phyloP scores from a whole-genome alignment of 192 early-diverging fungal species.

The Chytriomyces sp. region DNA sequence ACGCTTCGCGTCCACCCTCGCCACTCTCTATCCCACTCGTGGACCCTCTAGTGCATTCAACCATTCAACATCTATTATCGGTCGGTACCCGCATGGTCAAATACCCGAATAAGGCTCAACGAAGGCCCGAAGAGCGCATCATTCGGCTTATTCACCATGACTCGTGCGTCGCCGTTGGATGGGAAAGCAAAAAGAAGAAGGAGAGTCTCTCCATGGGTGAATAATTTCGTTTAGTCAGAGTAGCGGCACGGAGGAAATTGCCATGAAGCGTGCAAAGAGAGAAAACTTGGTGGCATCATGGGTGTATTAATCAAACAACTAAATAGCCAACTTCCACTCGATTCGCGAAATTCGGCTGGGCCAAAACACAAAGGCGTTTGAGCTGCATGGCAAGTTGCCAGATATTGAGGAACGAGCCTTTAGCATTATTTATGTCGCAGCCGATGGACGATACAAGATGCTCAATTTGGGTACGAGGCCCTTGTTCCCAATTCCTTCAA shows the following conservation, averaged over 20 bases:
- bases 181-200: constrained; percentile 47
- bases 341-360: constrained; percentile 61
- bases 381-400: constrained; percentile 45
- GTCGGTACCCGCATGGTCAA: constrained; percentile 50
- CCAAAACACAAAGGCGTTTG: constrained; percentile 58
- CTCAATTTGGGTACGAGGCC: constrained; percentile 49
- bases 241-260: neutral
- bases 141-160: constrained; percentile 38
- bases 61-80: constrained; percentile 35
- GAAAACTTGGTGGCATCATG: neutral
- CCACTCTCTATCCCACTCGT: neutral
- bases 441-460: constrained; percentile 50
- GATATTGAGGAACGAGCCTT: constrained; percentile 52
- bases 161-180: neutral
- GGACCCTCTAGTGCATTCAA: neutral
- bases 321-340: constrained; percentile 45
- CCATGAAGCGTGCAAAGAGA: neutral
- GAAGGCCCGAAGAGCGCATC: constrained; percentile 43
- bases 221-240: neutral
- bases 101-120: constrained; percentile 44
- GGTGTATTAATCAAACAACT: neutral
- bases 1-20: neutral
- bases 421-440: constrained; percentile 50
- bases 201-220: neutral
- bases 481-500: neutral